A percentile compares a stretch with the other conserved stretches of the same genome.
These are phyloP conservation scores for Verbascum thapsus DNA, from an alignment of 257 asterid genomes.

Conservation along the genomic window DNA sequence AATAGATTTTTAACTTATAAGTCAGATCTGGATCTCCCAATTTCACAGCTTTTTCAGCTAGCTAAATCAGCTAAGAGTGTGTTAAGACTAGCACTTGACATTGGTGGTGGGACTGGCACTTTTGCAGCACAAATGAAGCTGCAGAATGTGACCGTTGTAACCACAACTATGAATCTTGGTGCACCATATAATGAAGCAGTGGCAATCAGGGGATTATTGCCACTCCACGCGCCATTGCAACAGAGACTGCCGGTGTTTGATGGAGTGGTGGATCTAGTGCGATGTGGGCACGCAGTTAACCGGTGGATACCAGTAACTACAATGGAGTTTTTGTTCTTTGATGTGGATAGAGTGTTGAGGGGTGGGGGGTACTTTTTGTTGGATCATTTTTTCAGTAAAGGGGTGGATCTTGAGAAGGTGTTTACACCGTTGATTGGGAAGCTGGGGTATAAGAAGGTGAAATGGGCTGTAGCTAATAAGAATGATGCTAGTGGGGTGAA, in stretches of 20 bases:
- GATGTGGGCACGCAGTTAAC: constrained; percentile 89
- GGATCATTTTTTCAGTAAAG: constrained; percentile 86
- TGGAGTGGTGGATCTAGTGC: constrained; percentile 86
- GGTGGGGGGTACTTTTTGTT: constrained; percentile 85
- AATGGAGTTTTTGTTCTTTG: constrained; percentile 85
- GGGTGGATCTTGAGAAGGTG: constrained; percentile 77
- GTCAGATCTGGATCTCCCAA: constrained; percentile 90
- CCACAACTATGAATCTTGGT: constrained; percentile 89
- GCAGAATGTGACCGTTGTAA: constrained; percentile 70
- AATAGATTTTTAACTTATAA: constrained; percentile 52
- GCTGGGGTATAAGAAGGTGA: constrained; percentile 89
- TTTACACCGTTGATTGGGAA: constrained; percentile 75
- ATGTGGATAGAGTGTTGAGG: constrained; percentile 87
- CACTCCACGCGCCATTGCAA: constrained; percentile 87
- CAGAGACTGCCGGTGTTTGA: constrained; percentile 94
- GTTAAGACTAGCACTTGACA: constrained; percentile 67
- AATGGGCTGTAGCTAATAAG: constrained; percentile 88
- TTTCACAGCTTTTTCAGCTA: constrained; percentile 68
- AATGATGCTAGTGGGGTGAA: constrained; percentile 71
- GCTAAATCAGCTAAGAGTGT: constrained; percentile 48
- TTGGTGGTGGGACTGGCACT: constrained; percentile 94
- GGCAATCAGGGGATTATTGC: constrained; percentile 84
- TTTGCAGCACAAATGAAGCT: constrained; percentile 96
- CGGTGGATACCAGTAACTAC: constrained; percentile 80
- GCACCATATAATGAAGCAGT: constrained; percentile 85